Conservation (phyloP, 768 basidiomycete genomes). For the Mycena rosella region DNA sequence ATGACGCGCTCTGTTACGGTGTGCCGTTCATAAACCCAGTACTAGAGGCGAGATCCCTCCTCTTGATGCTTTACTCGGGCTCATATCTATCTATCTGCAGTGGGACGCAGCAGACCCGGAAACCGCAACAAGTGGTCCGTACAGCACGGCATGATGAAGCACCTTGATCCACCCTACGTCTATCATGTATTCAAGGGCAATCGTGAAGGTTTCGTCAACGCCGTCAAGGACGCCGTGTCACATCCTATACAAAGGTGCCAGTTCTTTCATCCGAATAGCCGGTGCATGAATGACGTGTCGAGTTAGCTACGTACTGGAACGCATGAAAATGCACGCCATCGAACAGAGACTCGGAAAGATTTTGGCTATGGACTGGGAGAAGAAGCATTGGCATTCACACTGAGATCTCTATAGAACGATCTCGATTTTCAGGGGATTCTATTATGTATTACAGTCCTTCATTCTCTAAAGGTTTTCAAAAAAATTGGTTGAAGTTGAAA, state of each 20-base stretch:
- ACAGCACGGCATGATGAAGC: constrained; percentile 35
- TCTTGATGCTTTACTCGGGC: background rate
- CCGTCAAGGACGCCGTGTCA: constrained; percentile 41
- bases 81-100: constrained; percentile 36
- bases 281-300: background rate
- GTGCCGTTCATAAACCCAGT: constrained; percentile 55
- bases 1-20: constrained; percentile 50
- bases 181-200: constrained; percentile 48
- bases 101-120: constrained; percentile 39
- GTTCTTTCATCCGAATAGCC: background rate
- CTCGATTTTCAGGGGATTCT: no score
- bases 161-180: constrained; percentile 49
- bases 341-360: constrained; percentile 32
- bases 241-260: constrained; percentile 47
- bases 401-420: no score
- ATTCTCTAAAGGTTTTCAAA: no score
- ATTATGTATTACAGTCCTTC: no score
- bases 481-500: no score
- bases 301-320: constrained; percentile 44
- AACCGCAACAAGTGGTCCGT: background rate
- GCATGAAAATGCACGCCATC: constrained; percentile 45
- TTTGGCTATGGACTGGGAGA: background rate
- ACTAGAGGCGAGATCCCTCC: background rate
- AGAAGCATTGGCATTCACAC: background rate
- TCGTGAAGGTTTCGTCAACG: constrained; percentile 45